These are phyloP conservation scores for Hyaloscypha finlandica DNA, from an alignment of 495 filamentous ascomycete species.

Conservation along the genomic window DNA sequence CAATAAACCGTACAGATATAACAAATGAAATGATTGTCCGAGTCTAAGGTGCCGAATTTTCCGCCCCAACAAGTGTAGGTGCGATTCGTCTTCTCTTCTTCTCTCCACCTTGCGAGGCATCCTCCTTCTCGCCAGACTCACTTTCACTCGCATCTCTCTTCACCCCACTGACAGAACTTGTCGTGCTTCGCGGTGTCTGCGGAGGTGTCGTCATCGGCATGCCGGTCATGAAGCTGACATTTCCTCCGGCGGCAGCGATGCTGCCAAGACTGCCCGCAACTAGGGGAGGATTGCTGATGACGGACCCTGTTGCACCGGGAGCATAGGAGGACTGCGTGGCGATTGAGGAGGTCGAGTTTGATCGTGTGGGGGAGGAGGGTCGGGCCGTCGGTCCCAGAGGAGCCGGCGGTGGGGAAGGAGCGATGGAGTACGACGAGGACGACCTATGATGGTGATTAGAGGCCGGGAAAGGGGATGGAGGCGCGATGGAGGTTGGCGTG, in stretches of 20 bases:
- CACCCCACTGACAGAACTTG: constrained; percentile 43
- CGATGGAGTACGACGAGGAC: constrained; percentile 44
- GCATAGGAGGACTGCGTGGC: constrained; percentile 55
- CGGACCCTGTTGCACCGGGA: constrained; percentile 30
- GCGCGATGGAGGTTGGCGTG: constrained; percentile 63
- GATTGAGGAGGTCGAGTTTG: constrained; percentile 85
- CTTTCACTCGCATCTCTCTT: constrained; percentile 62
- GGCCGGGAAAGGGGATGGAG: constrained; percentile 54
- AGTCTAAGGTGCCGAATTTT: background rate
- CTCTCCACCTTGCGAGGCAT: constrained; percentile 31
- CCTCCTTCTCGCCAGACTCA: constrained; percentile 43
- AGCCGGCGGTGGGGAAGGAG: constrained; percentile 56
- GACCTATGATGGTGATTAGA: constrained; percentile 40
- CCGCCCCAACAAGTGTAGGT: constrained; percentile 60
- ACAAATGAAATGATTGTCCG: background rate
- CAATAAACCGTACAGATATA: background rate
- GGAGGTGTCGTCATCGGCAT: constrained; percentile 66
- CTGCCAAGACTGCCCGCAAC: constrained; percentile 72
- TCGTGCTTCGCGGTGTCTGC: constrained; percentile 69
- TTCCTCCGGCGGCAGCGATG: constrained; percentile 60
- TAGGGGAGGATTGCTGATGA: constrained; percentile 77
- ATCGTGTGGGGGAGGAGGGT: constrained; percentile 75
- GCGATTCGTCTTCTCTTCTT: constrained; percentile 79
- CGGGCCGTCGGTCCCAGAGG: constrained; percentile 40
- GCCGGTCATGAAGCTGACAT: constrained; percentile 58